Conservation (phyloP, 345 rosid genomes). For the Rhizophora mangle region DNA sequence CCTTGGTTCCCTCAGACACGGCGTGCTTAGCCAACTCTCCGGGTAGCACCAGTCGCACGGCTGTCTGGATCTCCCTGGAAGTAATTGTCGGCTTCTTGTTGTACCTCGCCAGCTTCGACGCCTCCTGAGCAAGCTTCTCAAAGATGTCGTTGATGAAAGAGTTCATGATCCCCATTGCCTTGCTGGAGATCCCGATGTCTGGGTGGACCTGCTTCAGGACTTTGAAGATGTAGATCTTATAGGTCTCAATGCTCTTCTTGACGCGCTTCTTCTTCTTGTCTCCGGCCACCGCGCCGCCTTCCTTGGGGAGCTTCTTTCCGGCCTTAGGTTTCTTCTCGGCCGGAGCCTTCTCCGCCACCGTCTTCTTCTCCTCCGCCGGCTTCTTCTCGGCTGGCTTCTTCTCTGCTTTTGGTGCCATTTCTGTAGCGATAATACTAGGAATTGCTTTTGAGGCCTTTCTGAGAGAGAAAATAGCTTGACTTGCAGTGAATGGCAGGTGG, state of each 20-base stretch:
- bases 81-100: slow-evolving; percentile 3
- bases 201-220: slow-evolving; percentile 3
- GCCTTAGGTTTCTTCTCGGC: slow-evolving; percentile 3
- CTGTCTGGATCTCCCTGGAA: slow-evolving; percentile 1
- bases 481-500: background rate
- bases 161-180: slow-evolving; percentile 7
- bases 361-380: slow-evolving; percentile 5
- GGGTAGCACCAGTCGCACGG: background rate
- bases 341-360: slow-evolving; percentile 4
- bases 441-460: background rate
- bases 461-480: too few relatives aligned
- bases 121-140: slow-evolving; percentile 1
- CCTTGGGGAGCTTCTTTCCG: background rate
- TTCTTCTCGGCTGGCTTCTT: slow-evolving; percentile 2
- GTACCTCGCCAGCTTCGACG: background rate
- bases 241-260: slow-evolving; percentile 2
- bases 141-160: slow-evolving; percentile 2
- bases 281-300: background rate
- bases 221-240: background rate
- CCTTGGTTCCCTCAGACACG: background rate
- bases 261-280: background rate
- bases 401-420: slow-evolving; percentile 2
- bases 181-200: background rate
- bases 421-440: background rate
- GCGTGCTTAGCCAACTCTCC: slow-evolving; percentile 5